Base-by-base conservation (phyloP, 148 eudicot species). In the Polygonum maritimum region DNA sequence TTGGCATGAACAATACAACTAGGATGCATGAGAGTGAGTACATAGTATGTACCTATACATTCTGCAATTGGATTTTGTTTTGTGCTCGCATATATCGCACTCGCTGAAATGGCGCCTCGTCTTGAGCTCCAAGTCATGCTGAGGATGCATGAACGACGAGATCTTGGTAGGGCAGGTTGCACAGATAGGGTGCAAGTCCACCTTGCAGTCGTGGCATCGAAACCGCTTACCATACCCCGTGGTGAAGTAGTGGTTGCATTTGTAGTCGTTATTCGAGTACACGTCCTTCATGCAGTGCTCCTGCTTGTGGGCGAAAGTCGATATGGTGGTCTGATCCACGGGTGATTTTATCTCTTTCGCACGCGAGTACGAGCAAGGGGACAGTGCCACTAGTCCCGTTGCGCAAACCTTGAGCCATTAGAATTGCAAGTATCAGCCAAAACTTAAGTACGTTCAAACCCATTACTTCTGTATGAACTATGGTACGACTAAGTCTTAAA, bases 71-170 rank as follows among this genome's bases (percentile, higher is more conserved):
- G 55, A 51, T 51, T 51, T 51, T 3, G 18, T 15, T 16, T 51
- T 51, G 2, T 51, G 14, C 2, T 44, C 11, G 26, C 82, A 80
- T 0, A 80, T 75, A 1, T 21, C 51, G 15, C 78, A 75, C 10
- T 22, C 54, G 74, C 33, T 74, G 35, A 48, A 72, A 52, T 73
- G 77, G 22, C 48, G 79, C 49, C 57, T 39, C 1, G 79, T 80
- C 67, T 80, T 77, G 33, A 77, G 80, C 69, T 80, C 79, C 8
- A 80, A 45, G 15, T 55, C 73, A 62, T 80, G 83, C 12, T 80
- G 45, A 1, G 79, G 79, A 65, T 80, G 83, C 74, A 80, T 48
- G 76, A 76, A 80, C 0, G 77, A 62, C 1, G 12, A 19, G 15
- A 80, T 1, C 58, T 54, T 31, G 10, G 74, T 73, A 2, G 83